Conservation (phyloP, 768 basidiomycete species). For the Mycena vitilis region DNA sequence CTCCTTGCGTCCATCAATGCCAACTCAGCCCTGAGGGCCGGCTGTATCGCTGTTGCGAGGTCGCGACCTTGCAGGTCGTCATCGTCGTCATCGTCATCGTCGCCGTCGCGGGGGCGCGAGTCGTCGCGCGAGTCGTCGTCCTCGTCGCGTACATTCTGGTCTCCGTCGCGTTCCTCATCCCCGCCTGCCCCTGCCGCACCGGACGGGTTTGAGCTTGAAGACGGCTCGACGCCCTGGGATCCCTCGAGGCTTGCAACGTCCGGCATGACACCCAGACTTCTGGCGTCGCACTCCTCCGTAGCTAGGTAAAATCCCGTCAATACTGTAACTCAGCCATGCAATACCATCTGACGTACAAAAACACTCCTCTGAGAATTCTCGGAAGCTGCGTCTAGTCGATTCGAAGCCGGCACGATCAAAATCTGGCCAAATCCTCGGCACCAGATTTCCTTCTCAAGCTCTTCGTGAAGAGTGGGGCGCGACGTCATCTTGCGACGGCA, state of each 20-base stretch:
- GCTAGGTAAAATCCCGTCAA: slow-evolving; percentile 1
- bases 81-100: not conserved
- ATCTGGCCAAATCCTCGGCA: not conserved
- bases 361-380: not conserved
- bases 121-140: not conserved
- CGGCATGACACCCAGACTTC: slow-evolving; percentile 4
- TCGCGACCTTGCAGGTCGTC: not conserved
- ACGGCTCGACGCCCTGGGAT: too few species aligned
- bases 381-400: not conserved
- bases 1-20: not conserved
- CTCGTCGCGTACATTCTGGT: not conserved
- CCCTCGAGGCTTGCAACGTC: not conserved
- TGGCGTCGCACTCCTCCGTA: slow-evolving; percentile 1
- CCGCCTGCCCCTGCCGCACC: not conserved
- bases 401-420: slow-evolving; percentile 1
- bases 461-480: too few species aligned
- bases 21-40: not conserved
- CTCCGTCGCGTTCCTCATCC: not conserved
- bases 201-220: too few species aligned
- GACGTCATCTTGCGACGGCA: too few species aligned
- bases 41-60: not conserved
- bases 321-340: not conserved
- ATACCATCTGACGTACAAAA: not conserved
- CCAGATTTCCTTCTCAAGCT: not conserved
- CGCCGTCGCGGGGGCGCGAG: too few species aligned